A percentile compares a stretch with the other conserved stretches of the same genome.
phyloP scores from a whole-genome alignment of 1,284 basidiomycete genomes.

The Ustilago shanxiensis region DNA sequence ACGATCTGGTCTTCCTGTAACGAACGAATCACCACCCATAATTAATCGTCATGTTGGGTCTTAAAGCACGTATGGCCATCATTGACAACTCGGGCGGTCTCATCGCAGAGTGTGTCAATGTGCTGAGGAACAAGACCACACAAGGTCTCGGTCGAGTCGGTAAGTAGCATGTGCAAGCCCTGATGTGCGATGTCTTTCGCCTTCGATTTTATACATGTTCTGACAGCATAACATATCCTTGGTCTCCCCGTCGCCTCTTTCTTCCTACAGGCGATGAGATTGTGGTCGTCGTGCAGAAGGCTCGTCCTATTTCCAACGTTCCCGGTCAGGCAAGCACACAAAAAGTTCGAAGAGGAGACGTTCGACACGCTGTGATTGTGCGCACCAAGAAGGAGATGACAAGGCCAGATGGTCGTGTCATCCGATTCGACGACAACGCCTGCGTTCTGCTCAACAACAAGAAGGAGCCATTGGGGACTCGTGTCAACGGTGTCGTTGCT shows the following conservation, averaged over 20 bases:
- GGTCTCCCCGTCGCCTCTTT: conserved; percentile 72
- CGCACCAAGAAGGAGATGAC: conserved; percentile 85
- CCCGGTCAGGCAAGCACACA: conserved; percentile 72
- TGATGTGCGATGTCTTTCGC: too few relatives aligned
- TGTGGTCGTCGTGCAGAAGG: conserved; percentile 93
- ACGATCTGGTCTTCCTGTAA: not conserved
- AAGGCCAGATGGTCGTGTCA: conserved; percentile 85
- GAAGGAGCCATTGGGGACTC: conserved; percentile 93
- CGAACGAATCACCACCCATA: not conserved
- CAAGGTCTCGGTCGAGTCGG: conserved; percentile 78
- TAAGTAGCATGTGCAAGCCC: conserved; percentile 55
- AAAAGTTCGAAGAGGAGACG: conserved; percentile 86
- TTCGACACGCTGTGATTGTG: conserved; percentile 93
- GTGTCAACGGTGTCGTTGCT: conserved; percentile 92
- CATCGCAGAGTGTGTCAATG: conserved; percentile 95
- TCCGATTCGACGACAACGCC: conserved; percentile 98
- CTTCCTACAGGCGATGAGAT: conserved; percentile 85
- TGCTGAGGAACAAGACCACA: conserved; percentile 91
- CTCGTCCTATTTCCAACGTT: conserved; percentile 78
- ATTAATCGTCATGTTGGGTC: conserved; percentile 62
- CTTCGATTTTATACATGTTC: not conserved
- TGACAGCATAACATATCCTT: conserved; percentile 6
- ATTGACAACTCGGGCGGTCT: conserved; percentile 99
- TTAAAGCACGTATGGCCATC: conserved; percentile 74
- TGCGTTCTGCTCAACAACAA: conserved; percentile 96